Evolutionary conservation across 345 rosid genomes (phyloP), one percentile per base, ranked within the genome.

Genomic region (Syzygium aqueum): DNA sequence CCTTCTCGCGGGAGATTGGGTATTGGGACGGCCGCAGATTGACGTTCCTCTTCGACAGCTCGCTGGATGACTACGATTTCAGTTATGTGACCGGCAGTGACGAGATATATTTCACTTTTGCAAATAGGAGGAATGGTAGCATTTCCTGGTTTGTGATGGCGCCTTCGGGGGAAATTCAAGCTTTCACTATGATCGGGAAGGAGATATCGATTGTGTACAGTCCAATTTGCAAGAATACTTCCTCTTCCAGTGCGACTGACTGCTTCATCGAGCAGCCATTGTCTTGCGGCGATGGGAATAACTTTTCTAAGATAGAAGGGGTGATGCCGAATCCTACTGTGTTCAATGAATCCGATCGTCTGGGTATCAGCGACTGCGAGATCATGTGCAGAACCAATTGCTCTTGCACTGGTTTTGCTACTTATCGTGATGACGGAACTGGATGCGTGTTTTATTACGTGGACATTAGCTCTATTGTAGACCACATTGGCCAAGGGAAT

Each of bases 321-420:
- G 51, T 46, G 28, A 54, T 53, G 82, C 85, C 78, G 12, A 53
- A 25, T 10, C 51, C 77, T 22, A 49, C 21, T 12, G 7, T 59
- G 43, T 5, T 23, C 25, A 85, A 52, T n/a, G 78, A 46, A 16
- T 85, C 89, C 3, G 15, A 3, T 43, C 59, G 23, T 49, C 8
- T 85, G 52, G 84, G 89, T 15, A 57, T 88, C 57, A 50, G 85
- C 25, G 87, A 85, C 67, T 88, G 89, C 30, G 87, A 85, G 13
- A 11, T 88, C 25, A 46, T 73, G 27, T 85, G 87, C 85, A 85
- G 87, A 33, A 78, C 49, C 77, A 77, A 88, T 85, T 88, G 89
- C 80, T 54, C 85, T 46, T 85, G 89, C 50, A 15, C 5, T 77
- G 87, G 46, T 50, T 88, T 85, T 85, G 4, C 89, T 52, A 28